These are phyloP conservation scores for Coniferiporia sulphurascens DNA, from an alignment of 1,284 basidiomycete genomes.

Conservation along the genomic window DNA sequence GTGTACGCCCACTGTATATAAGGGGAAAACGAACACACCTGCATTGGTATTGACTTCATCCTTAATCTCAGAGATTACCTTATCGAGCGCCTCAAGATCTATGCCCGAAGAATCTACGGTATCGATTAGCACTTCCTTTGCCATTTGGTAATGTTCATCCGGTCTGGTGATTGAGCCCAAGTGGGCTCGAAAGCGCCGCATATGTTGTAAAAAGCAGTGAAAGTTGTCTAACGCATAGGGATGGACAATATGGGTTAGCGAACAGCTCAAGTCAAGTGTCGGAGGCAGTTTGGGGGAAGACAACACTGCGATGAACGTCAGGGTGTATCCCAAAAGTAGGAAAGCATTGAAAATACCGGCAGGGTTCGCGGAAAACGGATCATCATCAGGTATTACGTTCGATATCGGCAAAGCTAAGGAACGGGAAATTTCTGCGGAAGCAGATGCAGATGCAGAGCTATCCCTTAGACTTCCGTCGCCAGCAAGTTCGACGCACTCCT, in stretches of 20 bases:
- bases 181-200: conserved; percentile 51
- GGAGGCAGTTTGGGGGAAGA: neutral
- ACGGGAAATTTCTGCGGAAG: neutral
- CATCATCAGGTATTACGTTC: neutral
- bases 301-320: neutral
- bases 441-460: neutral
- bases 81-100: conserved; percentile 46
- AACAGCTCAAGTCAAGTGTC: neutral
- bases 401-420: neutral
- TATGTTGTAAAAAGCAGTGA: conserved; percentile 42
- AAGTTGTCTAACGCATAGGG: conserved; percentile 53
- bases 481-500: conserved; percentile 50
- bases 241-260: conserved; percentile 43
- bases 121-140: conserved; percentile 57
- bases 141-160: conserved; percentile 56
- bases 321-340: neutral
- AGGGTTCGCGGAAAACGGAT: neutral
- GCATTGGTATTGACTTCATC: conserved; percentile 25
- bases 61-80: conserved; percentile 37
- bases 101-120: conserved; percentile 58
- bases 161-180: conserved; percentile 46
- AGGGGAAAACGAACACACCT: conserved; percentile 1
- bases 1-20: neutral
- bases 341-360: neutral
- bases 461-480: neutral